Conservation (phyloP, 768 basidiomycete genomes). For the Lactarius quietus region DNA sequence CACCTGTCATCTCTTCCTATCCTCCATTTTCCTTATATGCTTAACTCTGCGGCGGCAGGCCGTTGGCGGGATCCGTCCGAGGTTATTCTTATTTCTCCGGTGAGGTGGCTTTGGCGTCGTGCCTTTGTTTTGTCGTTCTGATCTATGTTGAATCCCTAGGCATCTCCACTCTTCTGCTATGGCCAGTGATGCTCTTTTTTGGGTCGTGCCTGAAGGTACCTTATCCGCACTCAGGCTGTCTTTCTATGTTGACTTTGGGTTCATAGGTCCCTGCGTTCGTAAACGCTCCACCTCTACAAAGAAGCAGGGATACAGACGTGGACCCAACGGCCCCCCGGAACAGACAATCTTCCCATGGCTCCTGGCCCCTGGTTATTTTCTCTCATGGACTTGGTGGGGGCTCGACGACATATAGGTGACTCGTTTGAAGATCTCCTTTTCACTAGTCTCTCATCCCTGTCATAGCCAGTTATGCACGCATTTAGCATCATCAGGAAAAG, state of each 20-base stretch:
- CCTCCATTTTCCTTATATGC: not conserved
- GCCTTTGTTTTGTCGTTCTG: not conserved
- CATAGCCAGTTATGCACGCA: constrained; percentile 64
- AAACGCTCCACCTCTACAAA: constrained; percentile 19
- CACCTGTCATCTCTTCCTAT: not conserved
- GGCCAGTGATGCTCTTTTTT: constrained; percentile 17
- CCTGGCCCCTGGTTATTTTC: constrained; percentile 80
- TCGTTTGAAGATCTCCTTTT: not conserved
- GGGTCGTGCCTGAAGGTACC: constrained; percentile 19
- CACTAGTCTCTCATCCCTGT: not conserved
- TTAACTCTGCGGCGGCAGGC: not conserved
- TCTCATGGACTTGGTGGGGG: constrained; percentile 81
- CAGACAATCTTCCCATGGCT: constrained; percentile 20
- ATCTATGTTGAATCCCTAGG: not conserved
- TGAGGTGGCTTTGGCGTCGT: not conserved
- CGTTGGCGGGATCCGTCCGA: constrained; percentile 9
- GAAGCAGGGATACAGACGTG: not conserved
- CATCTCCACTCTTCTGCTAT: constrained; percentile 14
- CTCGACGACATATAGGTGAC: constrained; percentile 63
- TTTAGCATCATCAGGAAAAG: constrained; percentile 72
- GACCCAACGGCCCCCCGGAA: not conserved
- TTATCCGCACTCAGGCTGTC: not conserved
- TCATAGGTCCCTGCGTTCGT: constrained; percentile 18
- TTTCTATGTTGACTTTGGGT: not conserved
- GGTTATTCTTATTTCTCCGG: constrained; percentile 22